Evolutionary conservation across 164 flowering plant genomes (phyloP).

Genomic region (Dillenia turbinata): DNA sequence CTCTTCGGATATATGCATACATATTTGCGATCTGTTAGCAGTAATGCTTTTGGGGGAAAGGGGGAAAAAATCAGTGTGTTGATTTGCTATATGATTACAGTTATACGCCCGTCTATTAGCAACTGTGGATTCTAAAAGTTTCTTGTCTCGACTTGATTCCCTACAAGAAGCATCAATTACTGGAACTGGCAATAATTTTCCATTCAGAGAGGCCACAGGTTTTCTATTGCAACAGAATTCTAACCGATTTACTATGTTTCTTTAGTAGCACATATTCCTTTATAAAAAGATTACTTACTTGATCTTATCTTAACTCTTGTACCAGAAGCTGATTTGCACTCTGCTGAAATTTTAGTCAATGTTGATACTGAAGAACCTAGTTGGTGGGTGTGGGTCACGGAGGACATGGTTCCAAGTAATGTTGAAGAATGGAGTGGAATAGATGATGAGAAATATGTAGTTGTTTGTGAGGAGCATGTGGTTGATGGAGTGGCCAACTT

Average conservation of each 20-base stretch:
- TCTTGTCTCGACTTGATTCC: constrained; percentile 48
- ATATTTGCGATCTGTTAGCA: neutral
- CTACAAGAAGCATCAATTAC: constrained; percentile 33
- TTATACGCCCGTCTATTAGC: constrained; percentile 55
- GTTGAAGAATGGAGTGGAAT: constrained; percentile 80
- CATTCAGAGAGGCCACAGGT: constrained; percentile 82
- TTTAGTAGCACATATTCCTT: neutral
- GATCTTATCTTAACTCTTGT: constrained; percentile 9
- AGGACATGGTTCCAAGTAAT: constrained; percentile 57
- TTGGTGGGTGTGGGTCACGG: constrained; percentile 97
- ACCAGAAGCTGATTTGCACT: constrained; percentile 52
- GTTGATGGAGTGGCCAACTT: constrained; percentile 94
- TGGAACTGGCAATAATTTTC: constrained; percentile 41
- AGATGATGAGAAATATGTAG: constrained; percentile 73
- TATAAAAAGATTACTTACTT: too few relatives aligned
- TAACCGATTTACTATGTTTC: neutral
- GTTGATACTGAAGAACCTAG: constrained; percentile 62
- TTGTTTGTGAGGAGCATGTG: constrained; percentile 76
- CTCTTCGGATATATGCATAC: too few relatives aligned
- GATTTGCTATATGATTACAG: constrained; percentile 31
- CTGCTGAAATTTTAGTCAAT: constrained; percentile 60
- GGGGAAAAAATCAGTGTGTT: neutral
- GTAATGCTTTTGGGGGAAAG: neutral
- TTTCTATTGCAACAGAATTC: neutral
- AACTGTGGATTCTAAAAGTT: constrained; percentile 64